Percentiles rank a stretch among this genome's conserved stretches.
Evolutionary conservation across 345 rosid species (phyloP).

Genomic region (Gossypium stocksii): DNA sequence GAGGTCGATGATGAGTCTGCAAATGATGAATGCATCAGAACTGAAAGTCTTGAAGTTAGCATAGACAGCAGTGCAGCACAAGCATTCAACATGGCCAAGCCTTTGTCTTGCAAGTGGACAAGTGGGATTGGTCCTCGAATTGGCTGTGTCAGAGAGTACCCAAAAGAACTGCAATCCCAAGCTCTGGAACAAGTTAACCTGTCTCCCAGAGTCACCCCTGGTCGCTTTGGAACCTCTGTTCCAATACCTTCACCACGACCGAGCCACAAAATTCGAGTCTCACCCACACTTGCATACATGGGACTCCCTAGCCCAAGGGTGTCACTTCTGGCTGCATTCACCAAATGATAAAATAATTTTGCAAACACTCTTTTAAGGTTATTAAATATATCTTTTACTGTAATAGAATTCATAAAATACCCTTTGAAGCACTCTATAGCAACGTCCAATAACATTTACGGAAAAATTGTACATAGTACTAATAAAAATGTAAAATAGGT

Average conservation of each 20-base stretch:
- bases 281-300: constrained; percentile 52
- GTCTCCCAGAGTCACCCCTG: constrained; percentile 42
- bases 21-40: neutral
- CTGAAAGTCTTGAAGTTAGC: constrained; percentile 4
- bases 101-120: constrained; percentile 64
- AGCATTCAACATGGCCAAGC: constrained; percentile 34
- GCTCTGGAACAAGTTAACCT: constrained; percentile 65
- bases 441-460: neutral
- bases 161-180: constrained; percentile 45
- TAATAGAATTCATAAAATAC: neutral
- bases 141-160: constrained; percentile 73
- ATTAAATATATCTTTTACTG: neutral
- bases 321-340: neutral
- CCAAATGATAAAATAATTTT: neutral
- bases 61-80: constrained; percentile 26
- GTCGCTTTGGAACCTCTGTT: constrained; percentile 14
- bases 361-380: neutral
- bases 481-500: neutral
- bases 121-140: constrained; percentile 72
- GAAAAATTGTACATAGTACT: neutral
- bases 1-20: neutral
- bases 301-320: constrained; percentile 45
- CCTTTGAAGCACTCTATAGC: neutral
- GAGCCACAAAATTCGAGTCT: constrained; percentile 37
- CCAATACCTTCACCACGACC: constrained; percentile 52